phyloP scores from a whole-genome alignment of 257 asterid species.

The Salvia rosmarinus region DNA sequence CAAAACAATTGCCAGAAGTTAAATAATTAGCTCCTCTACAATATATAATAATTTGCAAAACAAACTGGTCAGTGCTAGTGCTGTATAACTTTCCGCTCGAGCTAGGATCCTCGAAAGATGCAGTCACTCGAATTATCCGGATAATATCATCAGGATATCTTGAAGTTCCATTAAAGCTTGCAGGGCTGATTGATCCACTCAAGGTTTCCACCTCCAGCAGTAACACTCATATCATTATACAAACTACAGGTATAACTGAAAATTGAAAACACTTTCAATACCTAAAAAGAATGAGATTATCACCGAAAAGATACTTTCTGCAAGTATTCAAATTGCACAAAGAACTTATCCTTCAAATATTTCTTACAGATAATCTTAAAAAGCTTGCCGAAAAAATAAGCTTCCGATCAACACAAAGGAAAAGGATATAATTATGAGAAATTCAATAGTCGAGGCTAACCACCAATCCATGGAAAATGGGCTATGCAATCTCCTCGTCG shows the following conservation, averaged over 20 bases:
- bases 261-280: background rate
- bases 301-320: background rate
- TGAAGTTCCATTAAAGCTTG: slow-evolving; percentile 66
- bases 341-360: background rate
- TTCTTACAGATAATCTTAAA: background rate
- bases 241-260: background rate
- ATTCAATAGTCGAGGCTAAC: slow-evolving; percentile 49
- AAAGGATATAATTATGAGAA: background rate
- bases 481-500: slow-evolving; percentile 69
- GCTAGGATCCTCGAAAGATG: slow-evolving; percentile 67
- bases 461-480: slow-evolving; percentile 86
- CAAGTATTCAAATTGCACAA: background rate
- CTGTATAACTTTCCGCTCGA: slow-evolving; percentile 66
- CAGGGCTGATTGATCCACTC: slow-evolving; percentile 70
- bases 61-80: slow-evolving; percentile 54
- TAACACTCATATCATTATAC: background rate
- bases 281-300: background rate
- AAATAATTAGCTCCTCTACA: background rate
- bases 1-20: background rate
- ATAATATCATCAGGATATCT: slow-evolving; percentile 91
- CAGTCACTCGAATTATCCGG: slow-evolving; percentile 73
- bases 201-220: slow-evolving; percentile 67
- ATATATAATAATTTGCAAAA: no score
- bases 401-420: slow-evolving; percentile 13
- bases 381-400: background rate